phyloP scores from a whole-genome alignment of 768 basidiomycete genomes.

The Lentinula boryana region DNA sequence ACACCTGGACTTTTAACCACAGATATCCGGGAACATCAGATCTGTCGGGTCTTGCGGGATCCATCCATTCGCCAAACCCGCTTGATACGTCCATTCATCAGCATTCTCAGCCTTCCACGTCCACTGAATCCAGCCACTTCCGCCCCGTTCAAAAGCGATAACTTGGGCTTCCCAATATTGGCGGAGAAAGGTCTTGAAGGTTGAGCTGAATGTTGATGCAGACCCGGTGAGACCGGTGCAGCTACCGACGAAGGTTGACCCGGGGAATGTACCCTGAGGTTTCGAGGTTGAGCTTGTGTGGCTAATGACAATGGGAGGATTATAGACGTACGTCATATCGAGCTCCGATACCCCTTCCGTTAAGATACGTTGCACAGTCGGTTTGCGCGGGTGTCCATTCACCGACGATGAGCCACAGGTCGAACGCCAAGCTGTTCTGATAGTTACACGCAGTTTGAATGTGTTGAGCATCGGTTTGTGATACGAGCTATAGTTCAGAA shows the following conservation, averaged over 20 bases:
- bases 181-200: conserved; percentile 77
- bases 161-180: conserved; percentile 85
- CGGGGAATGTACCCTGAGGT: conserved; percentile 38
- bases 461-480: conserved; percentile 26
- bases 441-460: conserved; percentile 53
- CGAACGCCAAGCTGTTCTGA: conserved; percentile 42
- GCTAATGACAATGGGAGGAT: background rate
- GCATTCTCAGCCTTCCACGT: conserved; percentile 80
- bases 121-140: conserved; percentile 72
- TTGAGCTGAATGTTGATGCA: conserved; percentile 66
- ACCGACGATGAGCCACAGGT: conserved; percentile 80
- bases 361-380: conserved; percentile 78
- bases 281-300: background rate
- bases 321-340: conserved; percentile 42
- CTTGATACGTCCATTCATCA: conserved; percentile 88
- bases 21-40: conserved; percentile 57
- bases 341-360: conserved; percentile 71
- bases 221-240: conserved; percentile 70
- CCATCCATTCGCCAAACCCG: conserved; percentile 70
- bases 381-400: conserved; percentile 81
- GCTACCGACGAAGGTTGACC: conserved; percentile 64
- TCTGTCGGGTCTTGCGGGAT: conserved; percentile 60
- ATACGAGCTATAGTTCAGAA: background rate
- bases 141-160: conserved; percentile 60
- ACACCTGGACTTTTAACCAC: conserved; percentile 15